phyloP scores from a whole-genome alignment of 306 rosid genomes.

The Hippophae gyantsensis region DNA sequence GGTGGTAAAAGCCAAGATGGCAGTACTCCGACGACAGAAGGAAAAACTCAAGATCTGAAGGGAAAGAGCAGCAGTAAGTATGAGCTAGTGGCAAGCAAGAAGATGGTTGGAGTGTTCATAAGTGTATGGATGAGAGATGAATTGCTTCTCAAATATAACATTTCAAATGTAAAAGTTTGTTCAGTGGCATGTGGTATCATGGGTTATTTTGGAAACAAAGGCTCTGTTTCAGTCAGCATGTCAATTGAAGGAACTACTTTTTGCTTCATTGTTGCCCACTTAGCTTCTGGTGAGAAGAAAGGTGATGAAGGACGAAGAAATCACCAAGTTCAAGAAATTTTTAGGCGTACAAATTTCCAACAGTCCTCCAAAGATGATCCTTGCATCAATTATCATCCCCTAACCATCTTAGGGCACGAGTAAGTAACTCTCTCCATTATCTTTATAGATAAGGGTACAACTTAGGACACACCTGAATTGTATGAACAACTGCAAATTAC shows the following conservation, averaged over 20 bases:
- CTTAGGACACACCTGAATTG: too few species aligned
- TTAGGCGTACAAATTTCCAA: constrained; percentile 57
- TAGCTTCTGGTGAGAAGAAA: constrained; percentile 85
- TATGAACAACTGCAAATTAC: too few species aligned
- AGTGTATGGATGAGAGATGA: constrained; percentile 76
- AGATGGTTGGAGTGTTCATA: constrained; percentile 89
- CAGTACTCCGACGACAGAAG: constrained; percentile 13
- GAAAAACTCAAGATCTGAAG: constrained; percentile 10
- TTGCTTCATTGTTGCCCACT: constrained; percentile 76
- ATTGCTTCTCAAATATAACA: constrained; percentile 36
- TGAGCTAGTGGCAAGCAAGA: constrained; percentile 63
- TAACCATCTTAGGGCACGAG: constrained; percentile 84
- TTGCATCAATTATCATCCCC: constrained; percentile 35
- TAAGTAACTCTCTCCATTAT: constrained; percentile 32
- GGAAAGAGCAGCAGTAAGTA: constrained; percentile 29
- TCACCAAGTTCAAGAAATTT: constrained; percentile 68
- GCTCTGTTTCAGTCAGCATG: constrained; percentile 79
- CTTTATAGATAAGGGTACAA: too few species aligned
- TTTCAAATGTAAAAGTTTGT: constrained; percentile 69
- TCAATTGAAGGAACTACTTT: constrained; percentile 87
- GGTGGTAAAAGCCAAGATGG: constrained; percentile 23
- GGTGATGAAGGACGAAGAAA: constrained; percentile 77
- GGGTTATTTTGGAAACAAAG: constrained; percentile 97
- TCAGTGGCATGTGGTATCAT: constrained; percentile 93
- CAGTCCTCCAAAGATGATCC: constrained; percentile 27